Conservation (phyloP, 1,284 basidiomycete genomes). For the Thecaphora thlaspeos region DNA sequence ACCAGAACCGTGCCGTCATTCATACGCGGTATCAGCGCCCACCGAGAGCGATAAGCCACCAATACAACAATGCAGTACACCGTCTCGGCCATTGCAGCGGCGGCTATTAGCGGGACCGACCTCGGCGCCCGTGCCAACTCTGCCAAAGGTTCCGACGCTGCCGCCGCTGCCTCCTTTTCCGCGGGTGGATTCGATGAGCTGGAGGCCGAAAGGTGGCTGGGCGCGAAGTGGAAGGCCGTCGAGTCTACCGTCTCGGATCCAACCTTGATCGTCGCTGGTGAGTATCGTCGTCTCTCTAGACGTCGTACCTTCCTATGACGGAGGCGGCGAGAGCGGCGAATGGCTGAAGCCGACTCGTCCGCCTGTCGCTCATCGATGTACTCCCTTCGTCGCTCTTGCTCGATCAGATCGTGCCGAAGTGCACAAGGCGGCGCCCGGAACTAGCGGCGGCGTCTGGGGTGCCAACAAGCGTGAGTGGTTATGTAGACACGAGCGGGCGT, state of each 20-base stretch:
- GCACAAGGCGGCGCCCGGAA: conserved; percentile 26
- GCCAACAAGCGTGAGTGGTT: conserved; percentile 35
- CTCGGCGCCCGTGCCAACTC: conserved; percentile 23
- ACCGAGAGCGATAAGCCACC: too few species aligned
- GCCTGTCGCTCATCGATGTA: too few species aligned
- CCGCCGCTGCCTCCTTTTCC: conserved; percentile 2
- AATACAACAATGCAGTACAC: conserved; percentile 43
- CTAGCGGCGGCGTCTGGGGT: conserved; percentile 27
- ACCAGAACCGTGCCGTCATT: too few species aligned
- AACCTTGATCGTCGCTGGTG: conserved; percentile 14
- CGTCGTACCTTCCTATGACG: too few species aligned
- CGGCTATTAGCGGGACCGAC: conserved; percentile 25
- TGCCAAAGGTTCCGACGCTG: conserved; percentile 13
- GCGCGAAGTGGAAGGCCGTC: conserved; percentile 22
- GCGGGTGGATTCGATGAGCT: conserved; percentile 20
- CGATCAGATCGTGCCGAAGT: conserved; percentile 24
- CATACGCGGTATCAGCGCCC: too few species aligned
- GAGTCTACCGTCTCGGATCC: conserved; percentile 11
- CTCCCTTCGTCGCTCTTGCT: neutral
- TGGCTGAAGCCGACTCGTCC: too few species aligned
- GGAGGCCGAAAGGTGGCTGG: conserved; percentile 27
- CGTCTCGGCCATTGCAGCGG: conserved; percentile 25
- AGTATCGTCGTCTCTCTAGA: conserved; percentile 7
- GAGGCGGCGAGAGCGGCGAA: too few species aligned
- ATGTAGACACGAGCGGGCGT: too few species aligned